Evolutionary conservation across 495 filamentous ascomycete species (phyloP), one percentile per base, ranked within the genome.

Genomic region (Aspergillus saccharolyticus): DNA sequence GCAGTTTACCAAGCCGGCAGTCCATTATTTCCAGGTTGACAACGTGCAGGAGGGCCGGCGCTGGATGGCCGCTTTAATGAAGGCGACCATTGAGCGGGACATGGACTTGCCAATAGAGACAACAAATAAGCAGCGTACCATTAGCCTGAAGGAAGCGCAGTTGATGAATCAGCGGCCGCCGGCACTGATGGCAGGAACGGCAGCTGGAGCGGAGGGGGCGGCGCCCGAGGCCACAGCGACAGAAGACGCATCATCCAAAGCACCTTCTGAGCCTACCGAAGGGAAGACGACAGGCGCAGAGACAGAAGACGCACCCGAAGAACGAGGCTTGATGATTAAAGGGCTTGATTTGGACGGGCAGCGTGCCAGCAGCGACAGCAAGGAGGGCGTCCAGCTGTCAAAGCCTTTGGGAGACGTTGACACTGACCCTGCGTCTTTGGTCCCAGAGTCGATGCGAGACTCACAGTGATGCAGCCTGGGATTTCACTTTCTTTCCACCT

Each of bases 31-130:
- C 70, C 95, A 96, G 16, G 92, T 96, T 42, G 90, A 93, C 49
- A 96, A 87, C 56, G 77, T 96, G 42, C 82, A 89, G 55, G 85
- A 94, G 62, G 95, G 94, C 16, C 85, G 95, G 17, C 73, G 91
- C 43, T 99, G 95, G 95, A 99, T 99, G 95, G 95, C 90, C 4
- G 95, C 95, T 12, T 76, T 99, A 57, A 95, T 97, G 90, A 99
- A 97, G 74, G 95, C 95, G 3, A 99, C 95, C 5, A 99, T 99
- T 61, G 95, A 97, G 61, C 87, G 92, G 56, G 94, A 99, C 63
- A 84, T 93, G 62, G 79, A 82, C 8, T 79, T 86, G 56, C 79
- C 83, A 1, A 84, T 95, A 53, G 89, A 87, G 33, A 91, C 87
- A 0, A 94, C 91, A n/a, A 97, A 96, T 74, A 89, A 93, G 64